These are phyloP conservation scores for Suillus alpinus DNA, from an alignment of 768 basidiomycete genomes.

Conservation along the genomic window DNA sequence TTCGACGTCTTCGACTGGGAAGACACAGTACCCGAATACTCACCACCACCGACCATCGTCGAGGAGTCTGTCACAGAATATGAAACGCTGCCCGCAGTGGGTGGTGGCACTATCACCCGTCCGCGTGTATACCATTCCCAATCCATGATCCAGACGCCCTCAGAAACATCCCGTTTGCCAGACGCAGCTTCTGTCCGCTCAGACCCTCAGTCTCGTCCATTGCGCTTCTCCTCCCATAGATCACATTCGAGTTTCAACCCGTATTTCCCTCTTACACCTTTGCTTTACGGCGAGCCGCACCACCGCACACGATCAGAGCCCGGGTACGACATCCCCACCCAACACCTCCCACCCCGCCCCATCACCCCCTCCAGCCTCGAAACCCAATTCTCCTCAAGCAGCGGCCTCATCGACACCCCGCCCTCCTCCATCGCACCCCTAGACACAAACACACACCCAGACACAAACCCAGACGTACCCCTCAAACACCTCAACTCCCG, in stretches of 20 bases:
- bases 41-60: constrained; percentile 42
- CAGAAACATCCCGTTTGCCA: constrained; percentile 15
- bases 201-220: background rate
- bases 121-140: constrained; percentile 87
- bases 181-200: constrained; percentile 44
- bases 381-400: constrained; percentile 45
- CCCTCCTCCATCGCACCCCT: constrained; percentile 32
- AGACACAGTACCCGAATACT: constrained; percentile 46
- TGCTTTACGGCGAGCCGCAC: background rate
- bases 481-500: constrained; percentile 20
- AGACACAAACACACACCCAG: background rate
- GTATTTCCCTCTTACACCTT: constrained; percentile 9
- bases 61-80: constrained; percentile 58
- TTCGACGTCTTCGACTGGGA: constrained; percentile 76
- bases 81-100: constrained; percentile 89
- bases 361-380: constrained; percentile 50
- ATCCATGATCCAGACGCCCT: constrained; percentile 59
- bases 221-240: constrained; percentile 14
- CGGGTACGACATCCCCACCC: constrained; percentile 14
- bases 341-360: constrained; percentile 33
- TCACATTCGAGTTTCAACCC: constrained; percentile 23
- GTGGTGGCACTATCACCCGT: constrained; percentile 82
- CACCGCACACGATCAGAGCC: constrained; percentile 18
- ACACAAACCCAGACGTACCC: constrained; percentile 12
- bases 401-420: constrained; percentile 44